These are phyloP conservation scores for Aphanocladium album DNA, from an alignment of 2,329 filamentous ascomycete species.

Conservation along the genomic window DNA sequence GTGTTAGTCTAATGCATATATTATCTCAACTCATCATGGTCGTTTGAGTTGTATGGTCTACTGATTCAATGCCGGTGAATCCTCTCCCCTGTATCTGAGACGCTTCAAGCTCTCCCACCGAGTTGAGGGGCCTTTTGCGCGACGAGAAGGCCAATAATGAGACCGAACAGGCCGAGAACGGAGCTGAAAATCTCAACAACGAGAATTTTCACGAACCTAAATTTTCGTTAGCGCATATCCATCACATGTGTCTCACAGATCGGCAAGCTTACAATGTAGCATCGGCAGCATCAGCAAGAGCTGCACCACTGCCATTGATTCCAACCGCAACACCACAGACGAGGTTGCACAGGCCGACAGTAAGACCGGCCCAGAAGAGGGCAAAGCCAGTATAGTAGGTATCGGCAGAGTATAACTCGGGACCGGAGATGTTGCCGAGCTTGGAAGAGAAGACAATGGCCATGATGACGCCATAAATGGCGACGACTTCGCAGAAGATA, in stretches of 20 bases:
- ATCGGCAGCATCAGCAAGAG: slow-evolving; percentile 92
- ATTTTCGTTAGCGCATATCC: slow-evolving; percentile 21
- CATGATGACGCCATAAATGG: slow-evolving; percentile 99
- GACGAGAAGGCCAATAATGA: slow-evolving; percentile 89
- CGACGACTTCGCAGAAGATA: slow-evolving; percentile 99
- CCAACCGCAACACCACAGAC: slow-evolving; percentile 95
- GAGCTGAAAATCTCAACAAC: slow-evolving; percentile 99
- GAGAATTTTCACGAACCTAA: slow-evolving; percentile 94
- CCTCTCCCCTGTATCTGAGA: slow-evolving; percentile 16
- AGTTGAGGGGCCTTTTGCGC: slow-evolving; percentile 80
- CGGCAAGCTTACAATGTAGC: slow-evolving; percentile 64
- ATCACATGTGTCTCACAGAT: neutral
- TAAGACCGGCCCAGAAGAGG: slow-evolving; percentile 91
- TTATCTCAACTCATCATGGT: slow-evolving; percentile 8
- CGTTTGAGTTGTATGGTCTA: neutral
- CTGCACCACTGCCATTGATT: slow-evolving; percentile 96
- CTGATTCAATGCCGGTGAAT: neutral
- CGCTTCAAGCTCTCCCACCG: slow-evolving; percentile 27
- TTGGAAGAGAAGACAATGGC: slow-evolving; percentile 96
- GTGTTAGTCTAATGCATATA: slow-evolving; percentile 13
- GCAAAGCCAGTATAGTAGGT: slow-evolving; percentile 95
- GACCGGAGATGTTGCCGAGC: slow-evolving; percentile 60
- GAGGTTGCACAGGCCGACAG: slow-evolving; percentile 92
- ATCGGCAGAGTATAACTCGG: slow-evolving; percentile 64
- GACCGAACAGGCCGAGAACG: slow-evolving; percentile 89